Percentiles rank a stretch among this genome's conserved stretches.
Evolutionary conservation across 805 yeast species (phyloP).

Genomic region (Ogataea corticis): DNA sequence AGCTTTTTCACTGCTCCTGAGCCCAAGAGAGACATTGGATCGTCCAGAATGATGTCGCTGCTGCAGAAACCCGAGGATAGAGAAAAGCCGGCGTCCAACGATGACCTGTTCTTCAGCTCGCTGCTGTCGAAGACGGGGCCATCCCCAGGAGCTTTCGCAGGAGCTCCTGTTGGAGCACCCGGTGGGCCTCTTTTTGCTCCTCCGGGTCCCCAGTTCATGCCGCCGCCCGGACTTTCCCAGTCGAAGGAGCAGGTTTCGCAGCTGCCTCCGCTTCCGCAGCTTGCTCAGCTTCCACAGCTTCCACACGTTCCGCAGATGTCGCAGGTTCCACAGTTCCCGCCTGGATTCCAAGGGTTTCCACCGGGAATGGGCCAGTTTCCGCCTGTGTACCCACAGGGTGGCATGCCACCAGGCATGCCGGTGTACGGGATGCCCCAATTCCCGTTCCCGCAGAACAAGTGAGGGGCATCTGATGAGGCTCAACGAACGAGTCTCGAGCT

Average conservation of each 20-base stretch:
- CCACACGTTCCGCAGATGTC: too few species aligned
- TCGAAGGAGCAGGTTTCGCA: slow-evolving; percentile 6
- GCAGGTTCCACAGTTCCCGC: too few species aligned
- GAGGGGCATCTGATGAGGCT: too few species aligned
- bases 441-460: too few species aligned
- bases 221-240: not conserved
- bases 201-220: slow-evolving; percentile 8
- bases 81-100: slow-evolving; percentile 8
- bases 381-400: slow-evolving; percentile 1
- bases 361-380: slow-evolving; percentile 4
- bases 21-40: slow-evolving; percentile 36
- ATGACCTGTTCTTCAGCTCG: slow-evolving; percentile 49
- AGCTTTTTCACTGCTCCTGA: slow-evolving; percentile 25
- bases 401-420: too few species aligned
- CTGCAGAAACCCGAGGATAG: slow-evolving; percentile 5
- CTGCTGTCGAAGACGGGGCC: slow-evolving; percentile 37
- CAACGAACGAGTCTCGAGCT: too few species aligned
- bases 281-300: not conserved
- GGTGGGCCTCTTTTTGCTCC: slow-evolving; percentile 6
- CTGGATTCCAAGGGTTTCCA: too few species aligned
- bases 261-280: not conserved
- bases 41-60: slow-evolving; percentile 40
- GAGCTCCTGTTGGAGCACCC: slow-evolving; percentile 10
- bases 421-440: too few species aligned
- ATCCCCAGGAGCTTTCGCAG: slow-evolving; percentile 9